Evolutionary conservation across 2,329 filamentous ascomycete species (phyloP).

Genomic region (Colletotrichum nymphaeae): DNA sequence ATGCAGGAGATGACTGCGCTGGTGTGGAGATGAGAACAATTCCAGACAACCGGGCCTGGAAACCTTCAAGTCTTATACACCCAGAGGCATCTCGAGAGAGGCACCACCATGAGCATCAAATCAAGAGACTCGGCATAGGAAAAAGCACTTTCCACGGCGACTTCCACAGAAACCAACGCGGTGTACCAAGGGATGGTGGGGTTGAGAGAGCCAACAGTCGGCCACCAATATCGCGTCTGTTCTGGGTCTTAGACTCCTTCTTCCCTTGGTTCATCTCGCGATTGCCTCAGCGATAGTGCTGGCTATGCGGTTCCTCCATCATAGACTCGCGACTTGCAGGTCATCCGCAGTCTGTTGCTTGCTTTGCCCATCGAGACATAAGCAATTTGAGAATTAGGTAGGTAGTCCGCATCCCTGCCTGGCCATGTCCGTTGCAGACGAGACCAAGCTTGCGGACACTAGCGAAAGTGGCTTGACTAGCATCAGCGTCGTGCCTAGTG

Average conservation of each 20-base stretch:
- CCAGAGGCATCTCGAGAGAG: background rate
- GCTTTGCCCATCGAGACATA: constrained; percentile 18
- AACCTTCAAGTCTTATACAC: constrained; percentile 10
- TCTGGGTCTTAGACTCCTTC: constrained; percentile 27
- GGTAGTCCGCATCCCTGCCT: constrained; percentile 25
- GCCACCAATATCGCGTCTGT: constrained; percentile 13
- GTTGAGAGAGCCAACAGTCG: background rate
- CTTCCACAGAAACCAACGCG: background rate
- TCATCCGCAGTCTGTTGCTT: constrained; percentile 12
- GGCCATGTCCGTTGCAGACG: background rate
- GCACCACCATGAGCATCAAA: background rate
- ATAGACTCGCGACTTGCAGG: background rate
- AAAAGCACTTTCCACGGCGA: background rate
- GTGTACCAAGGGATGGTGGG: constrained; percentile 27
- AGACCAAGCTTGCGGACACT: constrained; percentile 25
- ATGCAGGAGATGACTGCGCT: constrained; percentile 33
- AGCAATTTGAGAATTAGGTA: constrained; percentile 3
- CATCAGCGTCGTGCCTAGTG: constrained; percentile 6
- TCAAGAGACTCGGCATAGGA: background rate
- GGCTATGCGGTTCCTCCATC: constrained; percentile 5
- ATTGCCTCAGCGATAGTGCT: constrained; percentile 31
- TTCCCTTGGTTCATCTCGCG: constrained; percentile 35
- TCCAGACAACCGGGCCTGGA: background rate
- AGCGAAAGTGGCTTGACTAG: constrained; percentile 34
- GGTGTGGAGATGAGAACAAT: constrained; percentile 11